Conservation (phyloP, 805 yeast species). For the Hanseniaspora clermontiae region DNA sequence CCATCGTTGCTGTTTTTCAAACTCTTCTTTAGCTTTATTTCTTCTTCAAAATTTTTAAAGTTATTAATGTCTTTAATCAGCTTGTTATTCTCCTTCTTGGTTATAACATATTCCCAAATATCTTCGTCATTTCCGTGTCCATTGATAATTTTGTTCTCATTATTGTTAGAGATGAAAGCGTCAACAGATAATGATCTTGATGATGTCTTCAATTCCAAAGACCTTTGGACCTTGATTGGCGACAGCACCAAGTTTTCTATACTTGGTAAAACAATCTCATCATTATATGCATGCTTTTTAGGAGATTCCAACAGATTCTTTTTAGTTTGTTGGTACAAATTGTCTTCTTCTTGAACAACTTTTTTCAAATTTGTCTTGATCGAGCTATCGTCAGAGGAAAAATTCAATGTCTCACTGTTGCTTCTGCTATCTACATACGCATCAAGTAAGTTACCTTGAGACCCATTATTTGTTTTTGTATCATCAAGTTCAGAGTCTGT, state of each 20-base stretch:
- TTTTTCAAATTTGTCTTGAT: not conserved
- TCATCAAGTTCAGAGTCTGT: conserved; percentile 8
- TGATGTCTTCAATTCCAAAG: conserved; percentile 1
- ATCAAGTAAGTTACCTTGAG: not conserved
- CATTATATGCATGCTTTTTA: not conserved
- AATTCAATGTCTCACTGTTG: not conserved
- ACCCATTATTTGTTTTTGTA: not conserved
- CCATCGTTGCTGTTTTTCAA: not conserved
- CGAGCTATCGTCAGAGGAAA: not conserved
- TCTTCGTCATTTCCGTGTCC: conserved; percentile 12
- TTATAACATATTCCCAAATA: conserved; percentile 13
- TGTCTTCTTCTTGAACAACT: not conserved
- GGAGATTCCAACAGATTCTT: not conserved
- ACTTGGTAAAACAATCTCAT: not conserved
- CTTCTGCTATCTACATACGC: not conserved
- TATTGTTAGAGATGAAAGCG: not conserved
- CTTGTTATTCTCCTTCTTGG: conserved; percentile 10
- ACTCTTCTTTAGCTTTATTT: conserved; percentile 1
- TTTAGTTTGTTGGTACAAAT: not conserved
- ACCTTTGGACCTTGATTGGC: conserved; percentile 1
- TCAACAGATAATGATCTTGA: conserved; percentile 9
- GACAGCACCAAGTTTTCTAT: not conserved
- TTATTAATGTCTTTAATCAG: conserved; percentile 8
- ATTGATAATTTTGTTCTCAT: conserved; percentile 7
- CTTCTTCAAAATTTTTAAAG: conserved; percentile 6